These are phyloP conservation scores for Crithidia expoeki DNA, from an alignment of 208 protist species.

Conservation along the genomic window DNA sequence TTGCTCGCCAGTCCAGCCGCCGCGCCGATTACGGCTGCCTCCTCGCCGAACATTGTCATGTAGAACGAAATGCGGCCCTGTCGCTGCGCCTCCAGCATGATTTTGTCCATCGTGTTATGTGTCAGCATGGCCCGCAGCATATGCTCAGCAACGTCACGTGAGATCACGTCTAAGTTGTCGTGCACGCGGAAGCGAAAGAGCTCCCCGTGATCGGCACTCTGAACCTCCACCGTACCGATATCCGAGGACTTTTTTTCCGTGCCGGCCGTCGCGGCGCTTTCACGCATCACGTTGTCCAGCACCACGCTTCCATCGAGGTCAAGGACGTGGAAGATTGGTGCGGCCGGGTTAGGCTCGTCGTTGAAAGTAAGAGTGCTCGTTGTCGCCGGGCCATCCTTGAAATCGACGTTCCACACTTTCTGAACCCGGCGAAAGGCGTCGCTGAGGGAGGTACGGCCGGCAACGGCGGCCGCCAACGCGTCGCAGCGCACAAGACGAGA, in stretches of 20 bases:
- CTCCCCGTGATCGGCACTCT: conserved; percentile 26
- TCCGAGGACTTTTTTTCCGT: conserved; percentile 3
- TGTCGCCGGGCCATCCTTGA: conserved; percentile 45
- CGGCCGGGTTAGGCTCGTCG: conserved; percentile 35
- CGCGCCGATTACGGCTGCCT: conserved; percentile 90
- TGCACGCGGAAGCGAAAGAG: conserved; percentile 28
- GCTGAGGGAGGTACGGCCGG: conserved; percentile 29
- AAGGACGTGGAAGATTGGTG: conserved; percentile 67
- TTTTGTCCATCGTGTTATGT: conserved; percentile 92
- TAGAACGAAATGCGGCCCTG: conserved; percentile 98
- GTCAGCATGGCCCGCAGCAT: conserved; percentile 94
- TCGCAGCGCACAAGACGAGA: conserved; percentile 23
- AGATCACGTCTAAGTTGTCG: conserved; percentile 31
- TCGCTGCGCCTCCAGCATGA: conserved; percentile 93
- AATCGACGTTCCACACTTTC: conserved; percentile 75
- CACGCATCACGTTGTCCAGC: conserved; percentile 13
- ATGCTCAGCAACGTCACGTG: conserved; percentile 44
- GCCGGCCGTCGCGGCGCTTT: neutral
- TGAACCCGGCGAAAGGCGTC: conserved; percentile 50
- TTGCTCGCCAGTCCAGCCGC: conserved; percentile 87
- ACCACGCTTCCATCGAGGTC: conserved; percentile 59
- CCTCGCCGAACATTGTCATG: conserved; percentile 97
- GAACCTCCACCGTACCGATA: neutral
- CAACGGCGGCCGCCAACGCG: conserved; percentile 29
- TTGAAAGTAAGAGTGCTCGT: conserved; percentile 60